Conservation (phyloP, 208 protist species). For the Trypanosoma vivax region DNA sequence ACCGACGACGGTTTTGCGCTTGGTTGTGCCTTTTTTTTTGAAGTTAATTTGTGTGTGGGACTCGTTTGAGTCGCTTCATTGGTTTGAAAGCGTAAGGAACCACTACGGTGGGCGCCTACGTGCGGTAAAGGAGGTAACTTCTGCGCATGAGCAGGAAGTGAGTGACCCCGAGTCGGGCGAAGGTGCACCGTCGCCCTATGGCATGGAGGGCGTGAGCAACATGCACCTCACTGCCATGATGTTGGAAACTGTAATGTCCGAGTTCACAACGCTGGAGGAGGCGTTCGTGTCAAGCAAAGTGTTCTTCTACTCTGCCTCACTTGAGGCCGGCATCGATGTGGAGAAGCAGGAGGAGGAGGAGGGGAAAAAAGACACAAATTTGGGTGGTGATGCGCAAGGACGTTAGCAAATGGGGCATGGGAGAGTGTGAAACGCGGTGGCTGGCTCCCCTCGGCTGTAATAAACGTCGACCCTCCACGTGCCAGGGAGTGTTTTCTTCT, state of each 20-base stretch:
- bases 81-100: slow-evolving; percentile 81
- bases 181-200: too few relatives aligned
- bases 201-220: slow-evolving; percentile 39
- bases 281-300: slow-evolving; percentile 63
- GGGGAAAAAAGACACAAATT: slow-evolving; percentile 13
- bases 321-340: not conserved
- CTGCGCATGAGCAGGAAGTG: slow-evolving; percentile 14
- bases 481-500: too few relatives aligned
- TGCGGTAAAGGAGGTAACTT: slow-evolving; percentile 21
- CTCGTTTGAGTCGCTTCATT: slow-evolving; percentile 93
- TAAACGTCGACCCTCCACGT: too few relatives aligned
- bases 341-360: slow-evolving; percentile 9
- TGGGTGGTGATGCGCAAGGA: not conserved
- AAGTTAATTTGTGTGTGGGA: slow-evolving; percentile 91
- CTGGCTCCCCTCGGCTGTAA: not conserved
- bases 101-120: slow-evolving; percentile 26
- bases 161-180: slow-evolving; percentile 3
- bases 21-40: slow-evolving; percentile 92
- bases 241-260: slow-evolving; percentile 39
- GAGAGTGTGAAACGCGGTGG: too few relatives aligned
- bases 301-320: slow-evolving; percentile 38
- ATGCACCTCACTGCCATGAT: slow-evolving; percentile 59
- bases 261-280: slow-evolving; percentile 58
- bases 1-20: slow-evolving; percentile 97
- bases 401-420: not conserved